Evolutionary conservation across 768 basidiomycete species (phyloP), one percentile per base, ranked within the genome.

Genomic region (Tulasnella sp.): DNA sequence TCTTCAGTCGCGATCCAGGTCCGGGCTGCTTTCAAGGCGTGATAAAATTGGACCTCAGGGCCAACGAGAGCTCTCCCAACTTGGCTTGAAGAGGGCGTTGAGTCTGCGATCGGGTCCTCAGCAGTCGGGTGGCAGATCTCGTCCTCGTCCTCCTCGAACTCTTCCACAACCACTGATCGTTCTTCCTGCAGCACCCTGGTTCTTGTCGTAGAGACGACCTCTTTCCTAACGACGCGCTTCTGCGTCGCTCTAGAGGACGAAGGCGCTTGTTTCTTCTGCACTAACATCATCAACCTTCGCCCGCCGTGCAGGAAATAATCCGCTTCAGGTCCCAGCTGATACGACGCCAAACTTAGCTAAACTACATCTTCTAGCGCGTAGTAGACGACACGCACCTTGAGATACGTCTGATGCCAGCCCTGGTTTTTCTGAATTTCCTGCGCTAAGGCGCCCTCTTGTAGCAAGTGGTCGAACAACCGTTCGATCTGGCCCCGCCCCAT

Each of bases 381-480:
- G n/a, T 68, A 45, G 29, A 69, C 25, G 34, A 58, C 17, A 72
- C 81, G 69, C 74, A 89, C 91, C 84, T 86, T 83, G 40, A 91
- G 79, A 78, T 91, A 91, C 0, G 86, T 83, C 8, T 79, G 84
- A 54, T 86, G 86, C 81, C 83, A 91, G 12, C 88, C 87, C n/a
- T 80, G 79, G 74, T 86, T 86, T 17, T 85, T 86, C 25, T 83
- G 82, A 40, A 86, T 82, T n/a, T 87, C 85, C 68, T 86, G 85
- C 67, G 84, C 84, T 52, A 94, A 82, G 19, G 87, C 84, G 5
- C 88, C 85, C 75, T 88, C 82, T 36, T 84, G 83, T 25, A 87
- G 78, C 17, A 94, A 85, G 34, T 85, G 85, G 78, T 87, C 86
- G 79, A 94, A 85, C 77, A 93, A 84, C 11, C 91, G 86, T 67